Evolutionary conservation across 441 rosid genomes (phyloP), one percentile per base, ranked within the genome.

Genomic region (Raphanus hybrid): DNA sequence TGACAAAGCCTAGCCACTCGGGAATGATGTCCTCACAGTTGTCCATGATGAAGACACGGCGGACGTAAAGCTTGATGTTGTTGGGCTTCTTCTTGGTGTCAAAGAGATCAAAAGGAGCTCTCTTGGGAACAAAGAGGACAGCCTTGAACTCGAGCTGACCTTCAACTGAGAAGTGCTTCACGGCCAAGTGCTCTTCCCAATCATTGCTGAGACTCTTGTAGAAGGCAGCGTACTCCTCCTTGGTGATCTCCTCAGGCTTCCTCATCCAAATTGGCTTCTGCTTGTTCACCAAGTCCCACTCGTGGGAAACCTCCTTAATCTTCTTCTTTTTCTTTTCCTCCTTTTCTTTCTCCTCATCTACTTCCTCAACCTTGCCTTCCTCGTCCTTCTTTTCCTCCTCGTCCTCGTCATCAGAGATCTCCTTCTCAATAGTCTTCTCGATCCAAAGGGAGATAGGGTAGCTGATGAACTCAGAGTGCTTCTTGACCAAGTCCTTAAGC

Each of bases 221-320:
- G 82, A 89, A 87, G 18, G 91, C 91, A 70, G 91, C 78, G 64
- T 89, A 89, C 34, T 89, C 91, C 70, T 89, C 91, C 83, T 89
- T 87, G 8, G 41, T 79, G 50, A 89, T 89, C 69, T 89, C 93
- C 78, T 89, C 91, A 0, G 91, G 87, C 57, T 89, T 89, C 85
- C 90, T 85, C 93, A 89, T 89, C 91, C 91, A 89, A 20, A 89
- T 87, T 0, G 91, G 93, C 16, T 89, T 89, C 81, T 89, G 91
- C 78, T 89, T 89, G 88, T 89, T 89, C 29, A 87, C 86, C 82
- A 89, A 73, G 8, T 85, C 79, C 91, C 91, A 89, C 48, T 89
- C 93, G 16, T 57, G 61, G 9, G 61, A 57, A 23, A 57, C 63
- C 63, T 59, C 63, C 35, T 59, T 59, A n/a, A 59, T 59, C 63